Base-by-base conservation (phyloP, 2,329 filamentous ascomycete species). In the Trichoderma afroharzianum region DNA sequence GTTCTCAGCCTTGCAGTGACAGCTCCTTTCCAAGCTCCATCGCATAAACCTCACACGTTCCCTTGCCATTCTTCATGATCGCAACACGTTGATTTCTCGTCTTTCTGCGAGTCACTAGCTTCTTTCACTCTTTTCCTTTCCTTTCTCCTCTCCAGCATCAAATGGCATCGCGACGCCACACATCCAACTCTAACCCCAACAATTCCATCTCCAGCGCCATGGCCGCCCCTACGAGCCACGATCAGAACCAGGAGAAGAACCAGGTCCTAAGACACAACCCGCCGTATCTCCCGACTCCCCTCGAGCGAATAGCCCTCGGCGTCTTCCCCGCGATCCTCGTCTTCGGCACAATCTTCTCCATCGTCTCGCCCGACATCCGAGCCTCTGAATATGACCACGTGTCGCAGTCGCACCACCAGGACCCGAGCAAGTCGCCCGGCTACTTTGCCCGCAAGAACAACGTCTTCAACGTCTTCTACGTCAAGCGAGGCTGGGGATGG, bases 361-460 rank as follows among this genome's bases (percentile, higher is more conserved):
- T 89, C 43, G 82, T 98, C 67, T 95, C 94, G 21, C 94, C 94
- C 1, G 84, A 89, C 72, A 90, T 90, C 12, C 90, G 89, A 78
- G 83, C 84, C 61, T 85, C 88, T 2, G 85, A 88, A 4, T 94
- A 93, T 84, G 88, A 90, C 74, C 80, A 85, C 3, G 77, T 82
- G 53, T 81, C 86, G 28, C 92, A 94, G 78, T 87, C 91, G 14
- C 91, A 93, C 81, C 81, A 85, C 4, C 86, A 85, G 81, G 82
- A 84, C 80, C 78, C 80, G n/a, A 79, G 81, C 53, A 80, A 85
- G 5, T 88, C 91, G 64, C 93, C 93, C 3, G 91, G 88, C 79
- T 99, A 98, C 85, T 99, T 99, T 80, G 95, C 96, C 61, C 92
- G 92, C 76, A 99, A 99, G 83, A 88, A 90, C 80, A 99, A 99